phyloP scores from a whole-genome alignment of 768 basidiomycete species.

The Punctularia strigosozonata region DNA sequence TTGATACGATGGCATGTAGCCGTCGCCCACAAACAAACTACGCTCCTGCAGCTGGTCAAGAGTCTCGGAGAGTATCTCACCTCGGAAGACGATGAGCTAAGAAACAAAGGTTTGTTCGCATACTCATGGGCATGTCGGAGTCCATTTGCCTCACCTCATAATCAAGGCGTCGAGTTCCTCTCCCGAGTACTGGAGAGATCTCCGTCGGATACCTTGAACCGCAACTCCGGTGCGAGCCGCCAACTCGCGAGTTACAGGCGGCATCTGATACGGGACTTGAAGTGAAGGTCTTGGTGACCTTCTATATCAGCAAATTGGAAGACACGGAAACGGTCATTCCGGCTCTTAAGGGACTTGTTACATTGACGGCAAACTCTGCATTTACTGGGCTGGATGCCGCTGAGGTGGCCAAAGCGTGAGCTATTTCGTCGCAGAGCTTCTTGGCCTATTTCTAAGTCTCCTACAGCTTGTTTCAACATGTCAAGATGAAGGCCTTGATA shows the following conservation, averaged over 20 bases:
- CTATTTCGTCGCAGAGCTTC: slow-evolving; percentile 9
- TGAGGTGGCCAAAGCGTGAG: slow-evolving; percentile 50
- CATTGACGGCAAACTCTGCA: slow-evolving; percentile 48
- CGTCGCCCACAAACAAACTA: slow-evolving; percentile 40
- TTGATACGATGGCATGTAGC: slow-evolving; percentile 19
- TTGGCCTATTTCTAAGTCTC: background rate
- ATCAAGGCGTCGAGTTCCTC: slow-evolving; percentile 73
- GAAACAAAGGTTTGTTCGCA: slow-evolving; percentile 57
- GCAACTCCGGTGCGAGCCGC: slow-evolving; percentile 59
- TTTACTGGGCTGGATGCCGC: slow-evolving; percentile 57
- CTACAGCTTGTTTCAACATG: slow-evolving; percentile 58
- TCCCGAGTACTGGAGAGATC: slow-evolving; percentile 55
- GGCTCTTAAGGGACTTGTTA: slow-evolving; percentile 63
- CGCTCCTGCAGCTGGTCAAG: slow-evolving; percentile 73
- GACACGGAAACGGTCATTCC: slow-evolving; percentile 79
- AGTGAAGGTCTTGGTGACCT: slow-evolving; percentile 77
- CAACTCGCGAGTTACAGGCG: background rate
- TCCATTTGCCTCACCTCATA: slow-evolving; percentile 6
- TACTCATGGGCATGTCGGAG: background rate
- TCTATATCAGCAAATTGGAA: slow-evolving; percentile 80
- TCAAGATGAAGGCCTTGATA: slow-evolving; percentile 72
- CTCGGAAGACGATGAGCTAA: slow-evolving; percentile 66
- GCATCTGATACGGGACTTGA: background rate
- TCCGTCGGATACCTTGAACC: slow-evolving; percentile 54
- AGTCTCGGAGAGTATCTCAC: slow-evolving; percentile 82